phyloP scores from a whole-genome alignment of 2,329 filamentous ascomycete species.

The Tolypocladium endophyticum region DNA sequence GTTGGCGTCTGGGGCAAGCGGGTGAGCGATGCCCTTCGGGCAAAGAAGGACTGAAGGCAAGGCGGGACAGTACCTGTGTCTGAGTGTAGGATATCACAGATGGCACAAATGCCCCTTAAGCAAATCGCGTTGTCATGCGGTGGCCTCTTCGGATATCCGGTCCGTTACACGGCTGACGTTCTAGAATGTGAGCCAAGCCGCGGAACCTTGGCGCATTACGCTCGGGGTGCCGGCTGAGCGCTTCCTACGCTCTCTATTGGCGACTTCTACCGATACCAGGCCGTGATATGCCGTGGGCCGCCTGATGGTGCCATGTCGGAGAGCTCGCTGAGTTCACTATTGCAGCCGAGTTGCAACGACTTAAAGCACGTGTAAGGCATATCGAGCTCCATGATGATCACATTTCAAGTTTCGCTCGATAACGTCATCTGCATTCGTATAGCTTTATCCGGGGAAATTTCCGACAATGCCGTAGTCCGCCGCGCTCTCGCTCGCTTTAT shows the following conservation, averaged over 20 bases:
- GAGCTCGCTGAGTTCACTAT: too few relatives aligned
- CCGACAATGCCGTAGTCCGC: neutral
- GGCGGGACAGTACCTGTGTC: neutral
- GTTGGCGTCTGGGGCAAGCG: neutral
- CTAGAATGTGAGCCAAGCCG: too few relatives aligned
- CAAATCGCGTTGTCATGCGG: neutral
- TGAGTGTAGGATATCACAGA: neutral
- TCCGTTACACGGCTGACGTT: too few relatives aligned
- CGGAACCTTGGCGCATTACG: too few relatives aligned
- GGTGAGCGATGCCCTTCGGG: neutral
- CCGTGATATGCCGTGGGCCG: neutral
- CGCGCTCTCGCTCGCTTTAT: too few relatives aligned
- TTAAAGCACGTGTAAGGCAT: too few relatives aligned
- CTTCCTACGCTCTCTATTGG: too few relatives aligned
- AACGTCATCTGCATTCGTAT: too few relatives aligned
- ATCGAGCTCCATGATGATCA: neutral
- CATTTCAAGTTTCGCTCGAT: neutral
- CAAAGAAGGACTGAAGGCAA: neutral
- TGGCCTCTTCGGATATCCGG: neutral
- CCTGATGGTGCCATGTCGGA: too few relatives aligned
- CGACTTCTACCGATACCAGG: too few relatives aligned
- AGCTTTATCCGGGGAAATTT: neutral
- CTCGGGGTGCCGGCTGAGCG: too few relatives aligned
- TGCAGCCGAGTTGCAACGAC: neutral
- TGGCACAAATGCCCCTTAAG: too few relatives aligned